Evolutionary conservation across 495 filamentous ascomycete genomes (phyloP).

Genomic region (Penicillium atrosanguineum): DNA sequence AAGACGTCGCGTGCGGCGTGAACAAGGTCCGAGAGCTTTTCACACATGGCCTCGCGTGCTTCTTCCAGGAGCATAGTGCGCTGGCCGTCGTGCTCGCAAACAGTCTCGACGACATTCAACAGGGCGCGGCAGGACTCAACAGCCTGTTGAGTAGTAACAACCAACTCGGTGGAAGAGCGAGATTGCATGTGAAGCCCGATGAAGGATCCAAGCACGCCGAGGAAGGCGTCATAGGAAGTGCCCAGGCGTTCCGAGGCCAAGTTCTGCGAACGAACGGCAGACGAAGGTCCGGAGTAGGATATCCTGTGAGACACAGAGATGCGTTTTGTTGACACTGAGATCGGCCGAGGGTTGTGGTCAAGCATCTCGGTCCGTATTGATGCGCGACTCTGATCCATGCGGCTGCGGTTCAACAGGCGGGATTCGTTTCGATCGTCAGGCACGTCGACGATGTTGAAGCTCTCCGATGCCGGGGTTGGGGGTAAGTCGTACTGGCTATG

Average conservation of each 20-base stretch:
- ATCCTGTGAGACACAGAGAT: constrained; percentile 57
- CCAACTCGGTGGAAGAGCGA: constrained; percentile 79
- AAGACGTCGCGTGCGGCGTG: constrained; percentile 77
- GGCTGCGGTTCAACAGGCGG: constrained; percentile 37
- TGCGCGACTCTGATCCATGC: constrained; percentile 37
- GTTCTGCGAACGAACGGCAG: constrained; percentile 43
- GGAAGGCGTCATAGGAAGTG: constrained; percentile 76
- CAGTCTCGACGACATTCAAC: constrained; percentile 75
- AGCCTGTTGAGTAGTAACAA: constrained; percentile 72
- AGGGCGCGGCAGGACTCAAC: constrained; percentile 76
- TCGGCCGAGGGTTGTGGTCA: constrained; percentile 30
- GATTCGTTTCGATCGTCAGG: constrained; percentile 37
- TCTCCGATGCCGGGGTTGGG: constrained; percentile 70
- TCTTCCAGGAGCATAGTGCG: constrained; percentile 61
- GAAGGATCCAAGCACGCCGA: constrained; percentile 85
- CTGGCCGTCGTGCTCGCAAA: constrained; percentile 72
- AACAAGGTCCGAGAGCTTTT: constrained; percentile 73
- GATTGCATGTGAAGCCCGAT: constrained; percentile 90
- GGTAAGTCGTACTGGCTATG: constrained; percentile 47
- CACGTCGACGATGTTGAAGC: constrained; percentile 24
- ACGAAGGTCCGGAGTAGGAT: constrained; percentile 50
- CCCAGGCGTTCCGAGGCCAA: constrained; percentile 67
- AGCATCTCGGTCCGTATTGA: constrained; percentile 38
- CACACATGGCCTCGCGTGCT: constrained; percentile 76
- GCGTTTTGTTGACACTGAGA: constrained; percentile 44